Evolutionary conservation across 495 filamentous ascomycete genomes (phyloP).

Genomic region (Trichoderma gamsii): DNA sequence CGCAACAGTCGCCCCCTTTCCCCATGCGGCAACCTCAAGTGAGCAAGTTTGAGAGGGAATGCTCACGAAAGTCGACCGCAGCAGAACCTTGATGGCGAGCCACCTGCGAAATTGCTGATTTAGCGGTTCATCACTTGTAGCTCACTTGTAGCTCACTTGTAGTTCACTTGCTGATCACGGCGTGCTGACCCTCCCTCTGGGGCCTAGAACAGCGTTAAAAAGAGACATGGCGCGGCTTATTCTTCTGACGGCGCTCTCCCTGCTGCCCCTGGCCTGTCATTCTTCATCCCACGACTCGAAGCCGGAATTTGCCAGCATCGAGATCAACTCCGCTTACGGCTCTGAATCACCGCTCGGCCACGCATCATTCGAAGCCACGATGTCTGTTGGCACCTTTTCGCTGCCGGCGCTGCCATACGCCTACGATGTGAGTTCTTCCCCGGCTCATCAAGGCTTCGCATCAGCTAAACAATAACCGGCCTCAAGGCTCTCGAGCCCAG

Average conservation of each 20-base stretch:
- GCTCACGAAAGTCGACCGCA: neutral
- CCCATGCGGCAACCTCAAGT: conserved; percentile 8
- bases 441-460: conserved; percentile 6
- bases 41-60: conserved; percentile 20
- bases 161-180: neutral
- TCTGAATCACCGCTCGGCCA: neutral
- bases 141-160: neutral
- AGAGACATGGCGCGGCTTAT: neutral
- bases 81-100: neutral
- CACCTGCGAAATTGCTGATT: neutral
- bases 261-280: neutral
- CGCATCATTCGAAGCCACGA: conserved; percentile 19
- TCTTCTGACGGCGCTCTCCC: neutral
- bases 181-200: neutral
- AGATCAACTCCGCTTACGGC: neutral
- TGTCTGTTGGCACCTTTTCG: conserved; percentile 29
- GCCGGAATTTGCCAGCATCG: conserved; percentile 3
- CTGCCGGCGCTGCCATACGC: conserved; percentile 40
- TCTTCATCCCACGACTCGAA: neutral
- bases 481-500: conserved; percentile 71
- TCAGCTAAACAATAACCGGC: neutral
- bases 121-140: too few relatives aligned
- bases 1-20: neutral
- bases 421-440: conserved; percentile 37
- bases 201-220: neutral